Base-by-base conservation (phyloP, 257 asterid genomes). In the Asclepias syriaca region DNA sequence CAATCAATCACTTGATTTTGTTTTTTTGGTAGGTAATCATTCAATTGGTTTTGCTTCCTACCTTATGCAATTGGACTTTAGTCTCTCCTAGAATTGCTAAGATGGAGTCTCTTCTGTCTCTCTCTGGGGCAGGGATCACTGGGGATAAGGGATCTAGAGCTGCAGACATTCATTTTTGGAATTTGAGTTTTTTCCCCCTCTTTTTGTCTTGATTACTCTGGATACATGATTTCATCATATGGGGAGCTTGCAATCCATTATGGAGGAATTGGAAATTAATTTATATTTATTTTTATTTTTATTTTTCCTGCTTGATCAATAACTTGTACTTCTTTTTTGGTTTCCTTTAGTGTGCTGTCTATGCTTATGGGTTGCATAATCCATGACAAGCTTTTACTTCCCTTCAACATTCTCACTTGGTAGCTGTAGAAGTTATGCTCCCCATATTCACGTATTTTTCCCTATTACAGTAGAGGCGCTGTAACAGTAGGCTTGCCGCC, bases 401-500 rank as follows among this genome's bases (percentile, higher is more conserved):
- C 71, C 55, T 71, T 68, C 58, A 51, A 66, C 40, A 16, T 50
- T 34, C 40, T 67, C 18, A 14, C 65, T 5, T 63, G 57, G 46
- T 48, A 22, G 43, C 66, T 55, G 53, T 48, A 14, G 8, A 63
- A 63, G 48, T 40, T 60, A 34, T 16, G 67, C 48, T 34, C 49
- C 37, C 56, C 72, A 57, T 68, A 29, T 49, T 74, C 75, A 75
- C 66, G 75, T 49, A 18, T 72, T 70, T 69, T 80, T 65, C 40
- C 69, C 66, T 77, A 34, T 61, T 76, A 72, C 90, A 88, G 96
- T 82, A 82, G 87, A 83, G 93, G 97, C 72, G 85, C 93, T 39
- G 96, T 87, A 77, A 83, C 97, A 63, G 89, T 94, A 72, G 99
- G 99, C 75, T 80, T 94, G 77, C 99, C 97, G 19, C 99, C 99